A percentile compares a stretch with the other conserved stretches of the same genome.
These are phyloP conservation scores for Trichoderma afroharzianum DNA, from an alignment of 2,329 filamentous ascomycete genomes.

Conservation along the genomic window DNA sequence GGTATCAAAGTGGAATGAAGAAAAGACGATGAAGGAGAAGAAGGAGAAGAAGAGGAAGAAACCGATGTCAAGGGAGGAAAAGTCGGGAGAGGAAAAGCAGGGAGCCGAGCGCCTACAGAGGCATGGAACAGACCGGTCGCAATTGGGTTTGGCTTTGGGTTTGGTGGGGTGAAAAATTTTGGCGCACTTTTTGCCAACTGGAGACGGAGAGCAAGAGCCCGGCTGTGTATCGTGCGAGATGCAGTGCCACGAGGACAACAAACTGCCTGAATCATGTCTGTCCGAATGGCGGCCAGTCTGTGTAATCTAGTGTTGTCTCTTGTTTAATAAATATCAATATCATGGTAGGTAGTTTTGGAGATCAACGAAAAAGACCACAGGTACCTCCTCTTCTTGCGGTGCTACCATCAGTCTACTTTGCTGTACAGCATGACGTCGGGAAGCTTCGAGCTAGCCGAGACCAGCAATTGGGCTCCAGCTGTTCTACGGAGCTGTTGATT, in stretches of 20 bases:
- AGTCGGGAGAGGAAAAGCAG: neutral
- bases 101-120: constrained; percentile 20
- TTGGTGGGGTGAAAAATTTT: constrained; percentile 24
- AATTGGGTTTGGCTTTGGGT: constrained; percentile 8
- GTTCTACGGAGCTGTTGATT: neutral
- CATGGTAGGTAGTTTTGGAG: neutral
- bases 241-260: neutral
- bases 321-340: neutral
- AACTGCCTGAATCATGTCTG: neutral
- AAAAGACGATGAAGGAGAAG: neutral
- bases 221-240: neutral
- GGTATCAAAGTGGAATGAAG: neutral
- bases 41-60: neutral
- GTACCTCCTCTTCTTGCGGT: neutral
- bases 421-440: neutral
- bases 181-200: constrained; percentile 8
- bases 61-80: neutral
- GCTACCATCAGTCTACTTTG: neutral
- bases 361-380: neutral
- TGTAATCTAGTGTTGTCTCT: neutral
- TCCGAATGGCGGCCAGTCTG: neutral
- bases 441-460: neutral
- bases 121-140: neutral
- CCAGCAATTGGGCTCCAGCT: neutral
- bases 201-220: neutral